Conservation (phyloP, 352 stramenopile species). For the Globisporangium cederbergense region DNA sequence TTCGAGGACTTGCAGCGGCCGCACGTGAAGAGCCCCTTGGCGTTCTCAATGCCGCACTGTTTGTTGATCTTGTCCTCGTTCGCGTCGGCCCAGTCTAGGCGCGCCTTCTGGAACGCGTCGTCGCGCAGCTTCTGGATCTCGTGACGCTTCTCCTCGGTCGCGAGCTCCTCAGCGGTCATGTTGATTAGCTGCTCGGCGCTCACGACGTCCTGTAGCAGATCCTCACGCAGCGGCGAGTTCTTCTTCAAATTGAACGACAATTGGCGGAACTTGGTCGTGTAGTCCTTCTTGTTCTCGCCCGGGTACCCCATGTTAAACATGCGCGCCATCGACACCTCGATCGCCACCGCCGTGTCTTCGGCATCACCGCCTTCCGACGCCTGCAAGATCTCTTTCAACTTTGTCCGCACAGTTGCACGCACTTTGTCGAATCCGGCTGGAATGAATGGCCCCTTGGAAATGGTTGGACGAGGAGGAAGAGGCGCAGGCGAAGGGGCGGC, state of each 20-base stretch:
- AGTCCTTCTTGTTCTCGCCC: constrained; percentile 85
- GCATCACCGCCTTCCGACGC: constrained; percentile 43
- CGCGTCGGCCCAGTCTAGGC: constrained; percentile 86
- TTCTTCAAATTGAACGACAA: constrained; percentile 92
- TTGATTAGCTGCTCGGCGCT: constrained; percentile 70
- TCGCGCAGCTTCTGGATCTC: constrained; percentile 82
- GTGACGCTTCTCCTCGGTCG: constrained; percentile 82
- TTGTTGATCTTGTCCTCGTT: constrained; percentile 93
- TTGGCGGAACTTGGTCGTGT: constrained; percentile 85
- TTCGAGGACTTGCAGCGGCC: constrained; percentile 94
- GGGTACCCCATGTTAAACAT: constrained; percentile 65
- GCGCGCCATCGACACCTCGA: constrained; percentile 77
- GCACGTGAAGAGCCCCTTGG: constrained; percentile 88
- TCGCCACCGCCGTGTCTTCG: constrained; percentile 50
- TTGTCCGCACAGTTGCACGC: constrained; percentile 72
- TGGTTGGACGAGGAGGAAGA: background rate
- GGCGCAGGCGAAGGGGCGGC: background rate
- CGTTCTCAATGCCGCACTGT: constrained; percentile 77
- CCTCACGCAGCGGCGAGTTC: constrained; percentile 74
- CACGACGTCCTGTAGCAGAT: constrained; percentile 67
- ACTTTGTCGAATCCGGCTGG: constrained; percentile 69
- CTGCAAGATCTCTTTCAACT: constrained; percentile 75
- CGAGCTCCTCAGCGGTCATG: constrained; percentile 85
- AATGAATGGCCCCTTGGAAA: constrained; percentile 40
- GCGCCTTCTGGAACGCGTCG: constrained; percentile 80